Percentiles rank a stretch among this genome's conserved stretches.
phyloP scores from a whole-genome alignment of 2,329 filamentous ascomycete genomes.

The Remersonia thermophila region DNA sequence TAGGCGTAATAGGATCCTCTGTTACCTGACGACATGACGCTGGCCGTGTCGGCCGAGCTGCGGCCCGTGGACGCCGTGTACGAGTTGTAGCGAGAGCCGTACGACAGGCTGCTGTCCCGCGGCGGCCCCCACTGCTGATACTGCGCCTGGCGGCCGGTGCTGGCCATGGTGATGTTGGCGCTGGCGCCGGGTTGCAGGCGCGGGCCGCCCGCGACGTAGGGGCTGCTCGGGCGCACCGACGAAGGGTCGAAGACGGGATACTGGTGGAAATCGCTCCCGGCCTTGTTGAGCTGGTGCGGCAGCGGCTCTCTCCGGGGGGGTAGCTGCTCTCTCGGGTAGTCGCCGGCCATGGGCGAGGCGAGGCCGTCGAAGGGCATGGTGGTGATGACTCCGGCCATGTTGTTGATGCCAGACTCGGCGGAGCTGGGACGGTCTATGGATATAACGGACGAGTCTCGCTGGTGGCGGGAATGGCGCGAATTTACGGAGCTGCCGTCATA shows the following conservation, averaged over 20 bases:
- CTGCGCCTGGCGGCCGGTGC: conserved; percentile 58
- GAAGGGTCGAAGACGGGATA: conserved; percentile 61
- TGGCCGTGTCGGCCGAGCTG: conserved; percentile 42
- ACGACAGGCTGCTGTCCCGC: conserved; percentile 41
- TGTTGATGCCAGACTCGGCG: conserved; percentile 54
- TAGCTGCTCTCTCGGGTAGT: conserved; percentile 57
- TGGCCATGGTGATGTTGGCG: conserved; percentile 58
- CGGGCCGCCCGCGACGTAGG: conserved; percentile 44
- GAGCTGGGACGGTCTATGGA: conserved; percentile 58
- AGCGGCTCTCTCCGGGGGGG: conserved; percentile 57
- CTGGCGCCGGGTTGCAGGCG: conserved; percentile 40
- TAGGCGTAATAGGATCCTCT: conserved; percentile 29
- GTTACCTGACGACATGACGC: conserved; percentile 43
- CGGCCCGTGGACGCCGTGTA: conserved; percentile 50
- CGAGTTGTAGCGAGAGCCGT: conserved; percentile 40
- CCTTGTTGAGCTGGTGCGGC: conserved; percentile 74
- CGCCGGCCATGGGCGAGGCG: conserved; percentile 55
- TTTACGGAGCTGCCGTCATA: conserved; percentile 49
- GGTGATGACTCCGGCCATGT: conserved; percentile 71
- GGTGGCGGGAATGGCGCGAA: conserved; percentile 63
- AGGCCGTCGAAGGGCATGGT: conserved; percentile 76
- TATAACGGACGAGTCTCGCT: conserved; percentile 57
- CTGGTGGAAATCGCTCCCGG: conserved; percentile 70
- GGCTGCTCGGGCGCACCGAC: conserved; percentile 31
- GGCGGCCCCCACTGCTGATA: conserved; percentile 65